Base-by-base conservation (phyloP, 805 yeast species). In the Metschnikowia sp. region DNA sequence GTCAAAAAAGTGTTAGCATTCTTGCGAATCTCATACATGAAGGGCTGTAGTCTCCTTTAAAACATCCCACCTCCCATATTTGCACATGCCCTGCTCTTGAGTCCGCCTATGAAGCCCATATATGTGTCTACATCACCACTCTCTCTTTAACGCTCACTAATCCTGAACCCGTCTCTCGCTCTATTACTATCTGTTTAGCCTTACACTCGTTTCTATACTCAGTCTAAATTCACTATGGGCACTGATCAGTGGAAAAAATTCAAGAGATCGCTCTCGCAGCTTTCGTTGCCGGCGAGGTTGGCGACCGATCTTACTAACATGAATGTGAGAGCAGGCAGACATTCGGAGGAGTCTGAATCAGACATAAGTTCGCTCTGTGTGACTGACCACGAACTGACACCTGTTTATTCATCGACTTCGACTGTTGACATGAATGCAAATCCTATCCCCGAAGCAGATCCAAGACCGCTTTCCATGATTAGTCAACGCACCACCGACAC, bases 231-330 rank as follows among this genome's bases (percentile, higher is more conserved):
- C 5, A 22, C 26, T 22, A 22, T 22, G 32, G 40, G 32, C 10
- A 22, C 32, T 31, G 43, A 33, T 18, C 39, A 45, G 18, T 51
- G 55, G 55, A 49, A 40, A 26, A 40, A 37, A 13, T 37, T 51
- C 49, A 51, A 51, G 31, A 32, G 51, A 30, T 49, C 53, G 13
- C 38, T 49, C 29, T 39, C 52, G 29, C 48, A 43, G n/a, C 41
- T 46, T 35, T 49, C 49, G 35, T 26, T 45, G 13, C 41, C 49
- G 31, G 33, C 33, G 33, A 31, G 33, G 33, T 10, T 12, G n/a
- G n/a, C 33, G n/a, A 31, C 33, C 33, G 33, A 31, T 12, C 45
- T n/a, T 32, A 40, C 32, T 7, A 19, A 36, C 11, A 31, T 31
- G 33, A 31, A 31, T 10, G 39, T 13, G 10, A 38, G 10, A 11